phyloP scores from a whole-genome alignment of 768 basidiomycete genomes.

The Xerocomellus amylosporus region DNA sequence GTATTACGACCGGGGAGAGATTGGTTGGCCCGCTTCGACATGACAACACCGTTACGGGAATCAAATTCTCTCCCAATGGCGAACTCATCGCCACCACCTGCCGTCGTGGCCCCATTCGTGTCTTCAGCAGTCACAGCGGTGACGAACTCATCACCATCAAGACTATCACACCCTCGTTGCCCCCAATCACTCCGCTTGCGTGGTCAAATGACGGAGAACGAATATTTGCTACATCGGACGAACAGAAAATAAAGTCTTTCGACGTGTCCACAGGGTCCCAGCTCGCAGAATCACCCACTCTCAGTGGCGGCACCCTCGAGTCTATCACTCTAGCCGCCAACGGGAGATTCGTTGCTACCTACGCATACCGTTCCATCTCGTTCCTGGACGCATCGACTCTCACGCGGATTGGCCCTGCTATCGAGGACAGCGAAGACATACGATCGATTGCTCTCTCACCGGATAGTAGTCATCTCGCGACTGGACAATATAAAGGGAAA shows the following conservation, averaged over 20 bases:
- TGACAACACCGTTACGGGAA: not conserved
- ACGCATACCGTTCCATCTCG: not conserved
- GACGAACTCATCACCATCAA: not conserved
- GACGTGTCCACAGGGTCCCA: not conserved
- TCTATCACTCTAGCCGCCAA: not conserved
- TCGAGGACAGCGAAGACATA: not conserved
- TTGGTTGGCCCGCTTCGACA: not conserved
- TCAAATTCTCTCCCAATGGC: not conserved
- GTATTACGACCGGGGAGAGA: not conserved
- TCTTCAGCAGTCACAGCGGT: not conserved
- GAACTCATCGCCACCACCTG: not conserved
- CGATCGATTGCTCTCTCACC: constrained; percentile 1
- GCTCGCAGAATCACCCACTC: not conserved
- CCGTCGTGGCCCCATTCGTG: not conserved
- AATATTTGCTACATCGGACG: not conserved
- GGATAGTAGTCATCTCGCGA: not conserved
- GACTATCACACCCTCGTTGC: no score
- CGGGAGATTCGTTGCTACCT: not conserved
- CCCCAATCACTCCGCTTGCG: not conserved
- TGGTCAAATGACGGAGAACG: not conserved
- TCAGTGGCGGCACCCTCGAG: not conserved
- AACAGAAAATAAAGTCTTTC: not conserved
- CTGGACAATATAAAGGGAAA: not conserved
- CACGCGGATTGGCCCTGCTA: not conserved
- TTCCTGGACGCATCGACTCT: not conserved